Conservation (phyloP, 2,329 filamentous ascomycete species). For the Aspergillus sp. region DNA sequence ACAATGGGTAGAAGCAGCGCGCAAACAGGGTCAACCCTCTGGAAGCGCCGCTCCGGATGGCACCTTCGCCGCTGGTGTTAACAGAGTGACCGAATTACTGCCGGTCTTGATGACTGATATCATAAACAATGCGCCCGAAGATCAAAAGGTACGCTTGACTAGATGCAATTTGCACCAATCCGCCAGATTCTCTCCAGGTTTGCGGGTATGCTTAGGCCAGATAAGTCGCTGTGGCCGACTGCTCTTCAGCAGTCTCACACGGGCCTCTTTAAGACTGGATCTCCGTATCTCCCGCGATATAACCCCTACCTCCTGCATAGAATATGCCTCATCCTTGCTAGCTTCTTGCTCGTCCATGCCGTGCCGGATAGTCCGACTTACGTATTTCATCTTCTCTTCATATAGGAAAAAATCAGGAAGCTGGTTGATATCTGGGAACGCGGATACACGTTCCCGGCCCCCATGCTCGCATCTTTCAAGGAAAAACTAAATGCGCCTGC, state of each 20-base stretch:
- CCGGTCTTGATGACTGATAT: conserved; percentile 95
- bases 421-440: conserved; percentile 98
- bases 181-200: conserved; percentile 28
- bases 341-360: conserved; percentile 18
- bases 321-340: conserved; percentile 20
- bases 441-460: conserved; percentile 79
- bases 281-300: conserved; percentile 26
- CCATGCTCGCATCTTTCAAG: conserved; percentile 81
- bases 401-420: conserved; percentile 94
- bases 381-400: conserved; percentile 41
- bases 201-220: conserved; percentile 28
- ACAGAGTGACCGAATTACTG: conserved; percentile 94
- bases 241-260: conserved; percentile 28
- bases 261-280: conserved; percentile 21
- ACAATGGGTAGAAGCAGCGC: conserved; percentile 96
- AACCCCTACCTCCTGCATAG: conserved; percentile 21
- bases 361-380: conserved; percentile 48
- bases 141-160: conserved; percentile 88
- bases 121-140: conserved; percentile 78
- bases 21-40: conserved; percentile 77
- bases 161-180: conserved; percentile 28
- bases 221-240: conserved; percentile 21
- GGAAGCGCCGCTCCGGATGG: conserved; percentile 81
- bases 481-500: conserved; percentile 67
- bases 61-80: conserved; percentile 90